phyloP scores from a whole-genome alignment of 805 yeast genomes.

The Candida ipomoeae region DNA sequence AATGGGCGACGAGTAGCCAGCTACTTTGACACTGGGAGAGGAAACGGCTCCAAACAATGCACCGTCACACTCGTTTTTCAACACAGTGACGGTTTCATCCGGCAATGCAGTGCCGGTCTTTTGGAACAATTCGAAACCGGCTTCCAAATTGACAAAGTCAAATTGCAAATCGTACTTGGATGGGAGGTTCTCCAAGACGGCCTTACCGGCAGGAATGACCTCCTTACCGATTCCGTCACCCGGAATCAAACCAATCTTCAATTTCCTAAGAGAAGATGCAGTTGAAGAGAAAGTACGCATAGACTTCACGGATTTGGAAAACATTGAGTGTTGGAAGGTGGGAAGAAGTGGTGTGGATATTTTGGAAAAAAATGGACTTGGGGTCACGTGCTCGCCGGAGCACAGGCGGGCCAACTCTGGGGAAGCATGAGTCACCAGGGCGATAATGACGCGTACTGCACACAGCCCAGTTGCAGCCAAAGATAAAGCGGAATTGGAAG shows the following conservation, averaged over 20 bases:
- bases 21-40: conserved; percentile 90
- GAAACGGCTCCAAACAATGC: conserved; percentile 97
- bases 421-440: conserved; percentile 8
- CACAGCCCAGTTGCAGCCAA: not conserved
- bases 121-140: conserved; percentile 93
- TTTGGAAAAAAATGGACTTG: not conserved
- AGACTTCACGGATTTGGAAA: conserved; percentile 16
- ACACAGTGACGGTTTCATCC: conserved; percentile 77
- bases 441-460: not conserved
- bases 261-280: conserved; percentile 27
- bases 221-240: conserved; percentile 99
- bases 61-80: conserved; percentile 86
- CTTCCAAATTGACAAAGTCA: conserved; percentile 82
- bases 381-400: not conserved
- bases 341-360: not conserved
- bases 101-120: conserved; percentile 96
- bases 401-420: conserved; percentile 6
- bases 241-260: conserved; percentile 71
- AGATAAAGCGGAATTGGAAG: not conserved
- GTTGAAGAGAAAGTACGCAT: conserved; percentile 30
- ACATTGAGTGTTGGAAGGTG: conserved; percentile 7
- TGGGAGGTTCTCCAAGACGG: conserved; percentile 78
- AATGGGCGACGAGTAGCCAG: conserved; percentile 96
- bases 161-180: conserved; percentile 71
- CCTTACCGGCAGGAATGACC: conserved; percentile 95